A percentile compares a stretch with the other conserved stretches of the same genome.
These are phyloP conservation scores for Breviolum minutum DNA, from an alignment of 73 alveolate species.

Conservation along the genomic window DNA sequence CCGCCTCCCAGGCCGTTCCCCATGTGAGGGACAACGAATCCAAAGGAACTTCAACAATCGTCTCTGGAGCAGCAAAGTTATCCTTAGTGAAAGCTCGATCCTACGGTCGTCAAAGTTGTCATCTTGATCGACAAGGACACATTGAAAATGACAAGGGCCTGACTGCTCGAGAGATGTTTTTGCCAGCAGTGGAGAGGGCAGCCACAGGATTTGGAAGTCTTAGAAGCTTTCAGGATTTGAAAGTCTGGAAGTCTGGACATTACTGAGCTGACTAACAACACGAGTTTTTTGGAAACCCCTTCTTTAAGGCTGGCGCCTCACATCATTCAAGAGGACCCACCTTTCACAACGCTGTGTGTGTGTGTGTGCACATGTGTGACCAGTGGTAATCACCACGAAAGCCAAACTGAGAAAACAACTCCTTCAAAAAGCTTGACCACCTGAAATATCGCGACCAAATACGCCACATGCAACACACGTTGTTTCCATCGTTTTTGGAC, in stretches of 20 bases:
- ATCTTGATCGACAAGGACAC: neutral
- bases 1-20: slow-evolving; percentile 94
- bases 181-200: slow-evolving; percentile 53
- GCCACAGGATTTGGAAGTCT: slow-evolving; percentile 65
- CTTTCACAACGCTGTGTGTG: neutral
- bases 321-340: slow-evolving; percentile 78
- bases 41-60: slow-evolving; percentile 50
- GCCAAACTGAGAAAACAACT: slow-evolving; percentile 7
- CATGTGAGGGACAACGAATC: slow-evolving; percentile 57
- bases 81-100: neutral
- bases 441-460: neutral
- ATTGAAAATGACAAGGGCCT: neutral
- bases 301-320: neutral
- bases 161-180: slow-evolving; percentile 5
- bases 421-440: slow-evolving; percentile 86
- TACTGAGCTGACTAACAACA: too few species aligned
- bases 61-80: neutral
- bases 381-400: neutral
- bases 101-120: neutral
- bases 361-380: too few species aligned
- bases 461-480: neutral
- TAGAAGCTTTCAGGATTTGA: neutral
- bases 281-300: neutral
- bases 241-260: neutral
- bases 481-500: neutral